A percentile compares a stretch with the other conserved stretches of the same genome.
These are phyloP conservation scores for Iberis pinnata DNA, from an alignment of 345 rosid species.

Conservation along the genomic window DNA sequence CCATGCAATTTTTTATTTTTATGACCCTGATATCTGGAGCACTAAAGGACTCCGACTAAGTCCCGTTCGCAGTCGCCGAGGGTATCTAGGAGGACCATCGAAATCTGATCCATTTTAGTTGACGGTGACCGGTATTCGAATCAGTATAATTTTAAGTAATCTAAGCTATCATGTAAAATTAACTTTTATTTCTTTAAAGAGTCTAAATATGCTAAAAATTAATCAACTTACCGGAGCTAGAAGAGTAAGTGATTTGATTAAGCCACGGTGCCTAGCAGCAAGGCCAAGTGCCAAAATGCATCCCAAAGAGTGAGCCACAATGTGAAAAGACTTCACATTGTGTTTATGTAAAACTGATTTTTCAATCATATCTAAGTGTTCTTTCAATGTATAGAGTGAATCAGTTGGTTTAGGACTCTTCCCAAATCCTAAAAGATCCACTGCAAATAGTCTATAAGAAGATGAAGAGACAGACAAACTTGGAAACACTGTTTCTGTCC, in stretches of 20 bases:
- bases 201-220: background rate
- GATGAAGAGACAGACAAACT: constrained; percentile 55
- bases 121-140: no score
- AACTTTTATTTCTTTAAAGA: no score
- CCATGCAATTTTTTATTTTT: no score
- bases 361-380: constrained; percentile 90
- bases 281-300: constrained; percentile 89
- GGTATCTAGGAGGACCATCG: no score
- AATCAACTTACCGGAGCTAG: constrained; percentile 67
- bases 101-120: no score
- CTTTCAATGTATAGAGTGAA: constrained; percentile 81
- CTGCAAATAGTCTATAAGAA: constrained; percentile 59
- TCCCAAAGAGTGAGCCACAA: constrained; percentile 96
- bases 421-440: constrained; percentile 93
- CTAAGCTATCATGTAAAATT: no score
- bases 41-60: no score
- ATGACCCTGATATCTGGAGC: no score
- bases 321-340: constrained; percentile 76
- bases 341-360: constrained; percentile 52
- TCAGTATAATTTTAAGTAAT: no score
- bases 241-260: constrained; percentile 79
- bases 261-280: constrained; percentile 58
- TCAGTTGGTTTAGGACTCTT: constrained; percentile 92
- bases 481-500: constrained; percentile 94
- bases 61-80: no score